phyloP scores from a whole-genome alignment of 257 asterid genomes.

The Solanum dulcamara region DNA sequence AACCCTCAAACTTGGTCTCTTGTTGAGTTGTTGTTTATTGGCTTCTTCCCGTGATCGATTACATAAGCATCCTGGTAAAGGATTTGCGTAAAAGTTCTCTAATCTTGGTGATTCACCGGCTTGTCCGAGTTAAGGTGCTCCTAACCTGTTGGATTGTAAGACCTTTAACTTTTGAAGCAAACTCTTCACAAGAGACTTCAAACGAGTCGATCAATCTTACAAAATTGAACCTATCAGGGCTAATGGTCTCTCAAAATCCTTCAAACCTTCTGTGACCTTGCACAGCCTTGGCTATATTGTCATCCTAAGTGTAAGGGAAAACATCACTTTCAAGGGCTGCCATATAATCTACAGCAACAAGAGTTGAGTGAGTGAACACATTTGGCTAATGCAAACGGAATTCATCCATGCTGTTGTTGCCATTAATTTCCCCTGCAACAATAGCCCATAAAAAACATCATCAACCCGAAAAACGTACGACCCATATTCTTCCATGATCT shows the following conservation, averaged over 20 bases:
- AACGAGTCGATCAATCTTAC: conserved; percentile 48
- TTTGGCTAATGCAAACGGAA: conserved; percentile 63
- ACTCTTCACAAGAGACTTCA: conserved; percentile 43
- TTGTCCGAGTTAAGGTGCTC: conserved; percentile 49
- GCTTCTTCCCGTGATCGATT: conserved; percentile 18
- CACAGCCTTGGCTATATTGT: conserved; percentile 94
- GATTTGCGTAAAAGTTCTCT: conserved; percentile 87
- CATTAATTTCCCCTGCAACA: conserved; percentile 15
- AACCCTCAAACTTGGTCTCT: conserved; percentile 10
- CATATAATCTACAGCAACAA: conserved; percentile 79
- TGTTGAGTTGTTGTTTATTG: conserved; percentile 1
- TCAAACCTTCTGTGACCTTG: conserved; percentile 84
- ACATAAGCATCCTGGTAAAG: conserved; percentile 83
- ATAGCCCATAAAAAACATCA: too few species aligned
- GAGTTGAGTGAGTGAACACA: conserved; percentile 67
- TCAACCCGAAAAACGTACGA: too few species aligned
- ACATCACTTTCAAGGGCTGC: conserved; percentile 74
- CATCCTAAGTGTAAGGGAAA: conserved; percentile 80
- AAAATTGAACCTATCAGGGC: conserved; percentile 73
- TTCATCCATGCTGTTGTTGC: conserved; percentile 65
- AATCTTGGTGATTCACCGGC: conserved; percentile 52
- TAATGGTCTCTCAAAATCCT: conserved; percentile 70
- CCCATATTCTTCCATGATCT: conserved; percentile 39
- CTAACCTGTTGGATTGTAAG: conserved; percentile 42
- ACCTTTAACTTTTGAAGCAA: conserved; percentile 46